Base-by-base conservation (phyloP, 2,329 filamentous ascomycete genomes). In the Phaeoacremonium minimum region DNA sequence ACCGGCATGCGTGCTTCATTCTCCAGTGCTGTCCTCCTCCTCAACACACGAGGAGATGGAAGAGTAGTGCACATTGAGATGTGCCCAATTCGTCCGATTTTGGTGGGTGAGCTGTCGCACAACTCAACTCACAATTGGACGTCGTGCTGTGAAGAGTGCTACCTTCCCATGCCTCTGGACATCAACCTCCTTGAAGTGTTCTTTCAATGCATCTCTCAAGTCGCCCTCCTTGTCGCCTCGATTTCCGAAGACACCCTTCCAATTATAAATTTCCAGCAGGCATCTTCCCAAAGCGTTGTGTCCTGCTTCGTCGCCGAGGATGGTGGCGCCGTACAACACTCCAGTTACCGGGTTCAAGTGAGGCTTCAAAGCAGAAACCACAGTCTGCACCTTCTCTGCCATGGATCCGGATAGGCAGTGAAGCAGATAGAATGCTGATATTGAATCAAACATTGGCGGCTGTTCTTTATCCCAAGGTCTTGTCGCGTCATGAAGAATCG, bases 251-350 rank as follows among this genome's bases (percentile, higher is more conserved):
- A 22, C 15, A 4, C 32, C 32, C 6, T 8, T 18, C 16, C 14
- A 11, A 11, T 33, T 33, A 7, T 20, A 33, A 7, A 33, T 5
- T 3, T n/a, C 15, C 18, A 33, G 19, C 4, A 33, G 3, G 18
- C 19, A 3, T 3, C 14, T 33, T 5, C 32, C 32, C 16, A 33
- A 15, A 11, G 15, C 7, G 13, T 33, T 33, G 12, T 33, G 32
- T 7, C 20, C 15, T 4, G 32, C 32, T 15, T 33, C 32, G 16
- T 19, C 18, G 3, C 32, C 32, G 15, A 33, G 6, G 12, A 33
- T 33, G 7, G 32, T 33, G 13, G 32, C 17, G 11, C 32, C 32
- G 20, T 33, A 33, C 13, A 33, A 33, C 7, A 33, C 18, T 19
- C 32, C 32, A 5, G 15, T 33, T 6, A 8, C 32, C 11, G 16